These are phyloP conservation scores for Musa schizocarpa DNA, from an alignment of 176 grass and related monocot species.

Conservation along the genomic window DNA sequence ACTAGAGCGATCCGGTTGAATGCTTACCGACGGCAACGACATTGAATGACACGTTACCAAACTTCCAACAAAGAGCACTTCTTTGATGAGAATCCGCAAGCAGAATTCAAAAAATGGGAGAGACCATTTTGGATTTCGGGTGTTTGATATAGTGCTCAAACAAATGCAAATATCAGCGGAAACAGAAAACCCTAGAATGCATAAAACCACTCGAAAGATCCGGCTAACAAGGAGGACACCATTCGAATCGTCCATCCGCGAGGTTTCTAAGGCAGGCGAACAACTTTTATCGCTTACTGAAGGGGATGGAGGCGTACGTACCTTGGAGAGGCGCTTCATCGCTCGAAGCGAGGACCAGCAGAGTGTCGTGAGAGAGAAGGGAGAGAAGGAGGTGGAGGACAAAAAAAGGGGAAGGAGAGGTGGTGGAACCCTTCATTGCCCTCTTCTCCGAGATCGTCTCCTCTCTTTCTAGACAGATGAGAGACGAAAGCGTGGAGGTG, in stretches of 20 bases:
- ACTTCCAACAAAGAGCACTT: no score
- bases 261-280: background rate
- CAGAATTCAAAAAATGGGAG: no score
- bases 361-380: background rate
- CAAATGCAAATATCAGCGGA: no score
- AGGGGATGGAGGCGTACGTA: slow-evolving; percentile 4
- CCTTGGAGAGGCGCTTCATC: slow-evolving; percentile 23
- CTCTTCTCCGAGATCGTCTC: background rate
- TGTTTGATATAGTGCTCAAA: no score
- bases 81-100: no score
- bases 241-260: no score
- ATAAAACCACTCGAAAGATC: background rate
- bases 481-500: background rate
- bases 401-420: background rate
- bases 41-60: no score
- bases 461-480: background rate
- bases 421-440: background rate
- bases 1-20: no score
- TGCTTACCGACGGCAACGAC: background rate
- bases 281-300: background rate
- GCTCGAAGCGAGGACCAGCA: background rate
- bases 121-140: no score
- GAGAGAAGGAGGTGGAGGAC: slow-evolving; percentile 9
- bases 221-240: background rate
- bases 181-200: background rate